Base-by-base conservation (phyloP, 306 rosid genomes). In the Quercus variabilis region DNA sequence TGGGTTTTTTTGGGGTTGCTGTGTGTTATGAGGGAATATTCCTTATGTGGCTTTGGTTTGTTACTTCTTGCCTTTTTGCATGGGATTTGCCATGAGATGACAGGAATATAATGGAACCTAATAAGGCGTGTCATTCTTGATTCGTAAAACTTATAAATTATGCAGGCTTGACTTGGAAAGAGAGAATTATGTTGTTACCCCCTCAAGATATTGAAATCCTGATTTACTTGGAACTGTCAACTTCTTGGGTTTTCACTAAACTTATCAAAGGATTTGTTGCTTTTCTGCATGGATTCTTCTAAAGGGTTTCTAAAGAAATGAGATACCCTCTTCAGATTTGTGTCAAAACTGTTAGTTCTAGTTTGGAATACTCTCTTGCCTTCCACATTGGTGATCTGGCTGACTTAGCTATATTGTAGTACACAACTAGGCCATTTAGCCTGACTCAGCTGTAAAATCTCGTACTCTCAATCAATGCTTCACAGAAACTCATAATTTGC, bases 1-100 rank as follows among this genome's bases (percentile, higher is more conserved):
- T 55, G 79, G 14, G 20, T 51, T 75, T 82, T 87, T 79, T 52
- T 69, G 69, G 72, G 64, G 19, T 79, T 73, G 68, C 68, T 64
- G 26, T 74, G 71, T 38, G 74, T 51, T 38, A 71, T 51, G 19
- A 20, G 54, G 33, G 74, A 74, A 73, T 76, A 73, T 79, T 74
- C 75, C 74, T 71, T 41, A 58, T 62, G n/a, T 56, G 64, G 77
- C 65, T 71, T 54, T 65, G 74, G 41, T 71, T 73, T 54, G 52
- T 73, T 18, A 3, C 49, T 23, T 73, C 11, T 21, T 63, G 43
- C 52, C 62, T 41, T 76, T 43, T 62, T 71, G 73, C 21, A 49
- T 49, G 57, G 55, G 64, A 43, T 65, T 17, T 38, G 55, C 63
- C 26, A 56, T 52, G 43, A 56, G 70, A 31, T 55, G 74, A 21